These are phyloP conservation scores for Trichoderma sp. DNA, from an alignment of 2,329 filamentous ascomycete genomes.

Conservation along the genomic window DNA sequence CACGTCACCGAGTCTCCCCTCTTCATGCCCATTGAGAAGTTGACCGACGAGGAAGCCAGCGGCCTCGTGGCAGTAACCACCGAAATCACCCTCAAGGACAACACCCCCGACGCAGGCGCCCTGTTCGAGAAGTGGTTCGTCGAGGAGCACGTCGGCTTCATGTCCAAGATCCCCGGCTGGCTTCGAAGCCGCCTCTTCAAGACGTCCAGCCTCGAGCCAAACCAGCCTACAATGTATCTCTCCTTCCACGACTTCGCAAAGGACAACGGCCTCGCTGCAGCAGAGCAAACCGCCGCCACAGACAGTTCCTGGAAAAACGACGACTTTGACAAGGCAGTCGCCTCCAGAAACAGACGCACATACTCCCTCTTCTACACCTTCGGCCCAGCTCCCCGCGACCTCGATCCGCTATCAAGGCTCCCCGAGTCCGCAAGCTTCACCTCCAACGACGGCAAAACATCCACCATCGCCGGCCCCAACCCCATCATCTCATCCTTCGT, in stretches of 20 bases:
- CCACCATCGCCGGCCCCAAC: slow-evolving; percentile 54
- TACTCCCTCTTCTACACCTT: slow-evolving; percentile 82
- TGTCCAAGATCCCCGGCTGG: slow-evolving; percentile 78
- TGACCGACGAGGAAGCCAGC: slow-evolving; percentile 60
- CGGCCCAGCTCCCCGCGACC: slow-evolving; percentile 70
- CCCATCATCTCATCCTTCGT: slow-evolving; percentile 68
- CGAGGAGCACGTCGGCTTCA: slow-evolving; percentile 72
- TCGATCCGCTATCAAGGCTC: slow-evolving; percentile 57
- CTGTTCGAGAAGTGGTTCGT: slow-evolving; percentile 69
- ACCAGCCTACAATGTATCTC: slow-evolving; percentile 57
- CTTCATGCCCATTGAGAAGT: slow-evolving; percentile 62
- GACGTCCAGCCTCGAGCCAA: slow-evolving; percentile 63
- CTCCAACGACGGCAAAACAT: slow-evolving; percentile 57
- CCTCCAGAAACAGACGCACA: slow-evolving; percentile 57
- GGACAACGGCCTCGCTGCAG: slow-evolving; percentile 66
- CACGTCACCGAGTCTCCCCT: slow-evolving; percentile 56
- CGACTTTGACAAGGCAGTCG: slow-evolving; percentile 62
- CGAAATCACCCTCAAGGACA: slow-evolving; percentile 56
- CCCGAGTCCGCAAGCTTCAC: slow-evolving; percentile 54
- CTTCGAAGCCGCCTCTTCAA: slow-evolving; percentile 70
- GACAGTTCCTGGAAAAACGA: slow-evolving; percentile 63
- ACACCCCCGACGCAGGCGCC: slow-evolving; percentile 52
- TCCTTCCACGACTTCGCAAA: slow-evolving; percentile 73
- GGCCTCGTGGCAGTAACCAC: slow-evolving; percentile 65
- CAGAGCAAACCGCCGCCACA: slow-evolving; percentile 63